Conservation (phyloP, 208 protist genomes). For the Trypanosoma grayi region DNA sequence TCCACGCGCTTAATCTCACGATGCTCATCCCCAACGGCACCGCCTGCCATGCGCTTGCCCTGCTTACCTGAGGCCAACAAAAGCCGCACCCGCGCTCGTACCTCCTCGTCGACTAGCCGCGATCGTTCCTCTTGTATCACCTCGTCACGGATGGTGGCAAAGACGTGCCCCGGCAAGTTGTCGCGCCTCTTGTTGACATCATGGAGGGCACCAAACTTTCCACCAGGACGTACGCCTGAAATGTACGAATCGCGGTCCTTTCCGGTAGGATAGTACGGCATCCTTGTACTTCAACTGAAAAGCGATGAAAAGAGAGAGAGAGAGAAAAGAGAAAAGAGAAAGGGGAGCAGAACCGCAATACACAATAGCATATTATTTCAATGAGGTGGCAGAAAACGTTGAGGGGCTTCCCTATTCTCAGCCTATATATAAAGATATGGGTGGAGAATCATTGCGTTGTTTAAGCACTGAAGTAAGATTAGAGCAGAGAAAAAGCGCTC, state of each 20-base stretch:
- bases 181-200: slow-evolving; percentile 84
- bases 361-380: neutral
- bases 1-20: slow-evolving; percentile 43
- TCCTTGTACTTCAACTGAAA: slow-evolving; percentile 6
- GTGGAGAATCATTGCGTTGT: neutral
- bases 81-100: slow-evolving; percentile 42
- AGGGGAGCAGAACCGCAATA: slow-evolving; percentile 16
- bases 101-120: slow-evolving; percentile 60
- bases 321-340: slow-evolving; percentile 13
- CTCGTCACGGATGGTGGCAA: slow-evolving; percentile 63
- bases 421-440: neutral
- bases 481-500: neutral
- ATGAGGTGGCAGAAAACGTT: neutral
- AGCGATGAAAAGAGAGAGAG: slow-evolving; percentile 8
- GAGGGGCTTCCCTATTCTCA: neutral
- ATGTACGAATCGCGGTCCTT: slow-evolving; percentile 86
- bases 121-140: slow-evolving; percentile 71
- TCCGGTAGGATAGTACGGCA: slow-evolving; percentile 67
- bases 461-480: neutral
- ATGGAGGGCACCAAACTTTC: slow-evolving; percentile 57
- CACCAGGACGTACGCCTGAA: slow-evolving; percentile 68
- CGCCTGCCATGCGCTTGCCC: slow-evolving; percentile 51
- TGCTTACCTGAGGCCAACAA: slow-evolving; percentile 34
- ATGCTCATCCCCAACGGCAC: slow-evolving; percentile 30
- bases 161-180: slow-evolving; percentile 85